Evolutionary conservation across 2,329 filamentous ascomycete genomes (phyloP).

Genomic region (Reticulascus tulasneorum): DNA sequence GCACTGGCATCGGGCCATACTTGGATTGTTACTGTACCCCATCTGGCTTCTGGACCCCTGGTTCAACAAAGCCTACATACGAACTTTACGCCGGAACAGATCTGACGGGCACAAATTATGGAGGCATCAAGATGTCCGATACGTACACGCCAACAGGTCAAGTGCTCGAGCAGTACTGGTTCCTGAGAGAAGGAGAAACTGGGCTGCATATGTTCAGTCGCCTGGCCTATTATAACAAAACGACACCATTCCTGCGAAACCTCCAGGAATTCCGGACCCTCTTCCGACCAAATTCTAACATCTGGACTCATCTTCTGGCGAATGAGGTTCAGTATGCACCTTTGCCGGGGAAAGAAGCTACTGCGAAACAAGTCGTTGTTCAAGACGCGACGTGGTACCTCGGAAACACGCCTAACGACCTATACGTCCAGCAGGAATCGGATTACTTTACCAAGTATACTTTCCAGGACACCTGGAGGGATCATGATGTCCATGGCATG

Average conservation of each 20-base stretch:
- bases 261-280: constrained; percentile 56
- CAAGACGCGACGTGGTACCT: constrained; percentile 61
- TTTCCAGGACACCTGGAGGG: constrained; percentile 51
- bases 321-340: constrained; percentile 50
- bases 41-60: constrained; percentile 52
- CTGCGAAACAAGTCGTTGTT: constrained; percentile 39
- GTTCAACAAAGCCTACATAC: constrained; percentile 42
- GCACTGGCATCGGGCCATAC: constrained; percentile 47
- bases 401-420: constrained; percentile 45
- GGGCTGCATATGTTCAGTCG: constrained; percentile 56
- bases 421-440: constrained; percentile 48
- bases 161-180: constrained; percentile 58
- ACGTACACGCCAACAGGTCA: constrained; percentile 53
- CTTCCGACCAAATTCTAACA: constrained; percentile 50
- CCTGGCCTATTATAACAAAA: constrained; percentile 51
- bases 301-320: constrained; percentile 57
- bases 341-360: constrained; percentile 40
- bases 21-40: constrained; percentile 59
- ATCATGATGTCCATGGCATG: constrained; percentile 51
- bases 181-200: constrained; percentile 56
- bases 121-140: constrained; percentile 53
- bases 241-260: constrained; percentile 48
- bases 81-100: constrained; percentile 49
- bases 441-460: constrained; percentile 63
- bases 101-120: constrained; percentile 43